phyloP scores from a whole-genome alignment of 2,329 filamentous ascomycete genomes.

The Stachybotrys chlorohalonatus region DNA sequence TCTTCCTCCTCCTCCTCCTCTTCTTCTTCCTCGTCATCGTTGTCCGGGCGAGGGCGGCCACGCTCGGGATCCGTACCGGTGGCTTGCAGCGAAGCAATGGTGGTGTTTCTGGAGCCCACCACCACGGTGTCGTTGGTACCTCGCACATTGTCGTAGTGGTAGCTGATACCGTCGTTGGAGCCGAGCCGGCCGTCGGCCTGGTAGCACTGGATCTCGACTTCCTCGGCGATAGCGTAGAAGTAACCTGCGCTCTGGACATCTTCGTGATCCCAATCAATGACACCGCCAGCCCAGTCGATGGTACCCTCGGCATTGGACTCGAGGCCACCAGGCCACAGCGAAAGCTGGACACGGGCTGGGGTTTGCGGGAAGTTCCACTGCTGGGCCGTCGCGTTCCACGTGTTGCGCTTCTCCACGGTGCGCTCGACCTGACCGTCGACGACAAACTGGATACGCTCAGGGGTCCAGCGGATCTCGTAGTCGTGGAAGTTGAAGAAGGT shows the following conservation, averaged over 20 bases:
- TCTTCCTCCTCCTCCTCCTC: slow-evolving; percentile 6
- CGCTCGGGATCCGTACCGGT: slow-evolving; percentile 66
- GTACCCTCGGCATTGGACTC: slow-evolving; percentile 73
- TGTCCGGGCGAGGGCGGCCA: slow-evolving; percentile 18
- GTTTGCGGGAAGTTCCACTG: slow-evolving; percentile 87
- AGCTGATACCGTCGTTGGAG: slow-evolving; percentile 58
- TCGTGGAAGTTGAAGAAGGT: slow-evolving; percentile 75
- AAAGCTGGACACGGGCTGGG: slow-evolving; percentile 82
- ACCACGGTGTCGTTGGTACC: slow-evolving; percentile 71
- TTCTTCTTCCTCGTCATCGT: slow-evolving; percentile 6
- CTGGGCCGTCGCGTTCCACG: slow-evolving; percentile 77
- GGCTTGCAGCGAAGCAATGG: slow-evolving; percentile 71
- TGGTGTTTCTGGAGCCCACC: slow-evolving; percentile 64
- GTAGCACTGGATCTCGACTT: slow-evolving; percentile 82
- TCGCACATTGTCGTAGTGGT: slow-evolving; percentile 58
- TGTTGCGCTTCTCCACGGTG: slow-evolving; percentile 64
- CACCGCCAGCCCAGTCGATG: slow-evolving; percentile 82
- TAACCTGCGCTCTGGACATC: slow-evolving; percentile 81
- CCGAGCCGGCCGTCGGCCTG: slow-evolving; percentile 54
- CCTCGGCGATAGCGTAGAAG: slow-evolving; percentile 73
- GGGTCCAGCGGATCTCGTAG: slow-evolving; percentile 90
- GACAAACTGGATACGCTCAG: slow-evolving; percentile 77
- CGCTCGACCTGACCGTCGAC: slow-evolving; percentile 75
- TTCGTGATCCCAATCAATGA: slow-evolving; percentile 69
- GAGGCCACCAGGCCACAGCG: slow-evolving; percentile 89